A percentile compares a stretch with the other conserved stretches of the same genome.
Conservation (phyloP, 1,139 yeast species). For the Entelexis paramagnoliae region DNA sequence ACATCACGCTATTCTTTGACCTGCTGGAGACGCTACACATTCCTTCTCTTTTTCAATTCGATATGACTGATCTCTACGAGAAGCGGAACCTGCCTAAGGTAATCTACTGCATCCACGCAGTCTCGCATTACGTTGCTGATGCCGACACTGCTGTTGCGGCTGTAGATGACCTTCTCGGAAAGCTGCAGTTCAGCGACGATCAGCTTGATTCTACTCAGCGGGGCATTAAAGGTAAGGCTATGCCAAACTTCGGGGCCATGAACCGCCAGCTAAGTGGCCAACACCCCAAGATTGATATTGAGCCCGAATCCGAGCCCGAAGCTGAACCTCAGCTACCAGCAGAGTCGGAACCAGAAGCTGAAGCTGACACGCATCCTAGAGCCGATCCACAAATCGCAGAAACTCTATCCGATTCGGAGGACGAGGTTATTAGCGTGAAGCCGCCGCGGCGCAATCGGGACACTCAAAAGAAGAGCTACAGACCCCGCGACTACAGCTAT, state of each 20-base stretch:
- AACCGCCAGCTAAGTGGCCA: conserved; percentile 28
- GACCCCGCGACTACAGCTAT: background rate
- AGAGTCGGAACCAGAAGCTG: background rate
- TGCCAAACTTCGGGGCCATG: conserved; percentile 38
- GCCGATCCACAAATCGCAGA: background rate
- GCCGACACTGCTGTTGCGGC: conserved; percentile 42
- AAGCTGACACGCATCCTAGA: background rate
- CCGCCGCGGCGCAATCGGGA: conserved; percentile 13
- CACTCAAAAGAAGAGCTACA: background rate
- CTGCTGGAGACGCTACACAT: conserved; percentile 60
- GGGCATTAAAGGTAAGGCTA: conserved; percentile 39
- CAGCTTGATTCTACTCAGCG: conserved; percentile 63
- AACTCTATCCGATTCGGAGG: conserved; percentile 4
- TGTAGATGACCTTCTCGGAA: conserved; percentile 55
- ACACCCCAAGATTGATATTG: conserved; percentile 14
- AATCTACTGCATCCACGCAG: conserved; percentile 84
- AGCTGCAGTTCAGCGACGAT: conserved; percentile 50
- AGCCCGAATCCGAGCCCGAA: background rate
- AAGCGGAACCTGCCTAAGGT: conserved; percentile 90
- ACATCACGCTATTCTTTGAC: conserved; percentile 73
- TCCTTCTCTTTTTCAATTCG: conserved; percentile 80
- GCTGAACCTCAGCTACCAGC: background rate
- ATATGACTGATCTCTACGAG: conserved; percentile 85
- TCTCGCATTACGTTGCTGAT: conserved; percentile 59
- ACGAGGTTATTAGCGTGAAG: conserved; percentile 3